Conservation (phyloP, 2,329 filamentous ascomycete species). For the Xylogone sp. region DNA sequence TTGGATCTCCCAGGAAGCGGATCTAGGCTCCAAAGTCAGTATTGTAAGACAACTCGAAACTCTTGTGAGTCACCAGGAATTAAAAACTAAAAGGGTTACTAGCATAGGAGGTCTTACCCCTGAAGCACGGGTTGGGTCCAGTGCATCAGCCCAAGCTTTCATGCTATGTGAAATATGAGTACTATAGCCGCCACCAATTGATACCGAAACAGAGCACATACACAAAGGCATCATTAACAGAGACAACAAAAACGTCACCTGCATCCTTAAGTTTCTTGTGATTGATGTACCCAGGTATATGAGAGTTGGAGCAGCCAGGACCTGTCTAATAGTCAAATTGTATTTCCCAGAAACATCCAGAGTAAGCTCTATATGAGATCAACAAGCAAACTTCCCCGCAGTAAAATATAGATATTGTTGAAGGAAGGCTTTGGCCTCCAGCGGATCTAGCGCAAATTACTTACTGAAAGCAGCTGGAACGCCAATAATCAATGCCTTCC, state of each 20-base stretch:
- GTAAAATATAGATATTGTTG: too few relatives aligned
- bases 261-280: conserved; percentile 74
- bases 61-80: too few relatives aligned
- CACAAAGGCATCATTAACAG: conserved; percentile 95
- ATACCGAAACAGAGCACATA: conserved; percentile 41
- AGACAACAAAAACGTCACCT: conserved; percentile 83
- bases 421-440: too few relatives aligned
- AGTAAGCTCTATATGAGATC: too few relatives aligned
- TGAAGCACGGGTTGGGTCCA: conserved; percentile 72
- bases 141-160: conserved; percentile 78
- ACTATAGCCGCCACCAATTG: not conserved
- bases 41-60: too few relatives aligned
- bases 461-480: conserved; percentile 74
- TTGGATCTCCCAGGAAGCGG: conserved; percentile 83
- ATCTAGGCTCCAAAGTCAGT: conserved; percentile 51
- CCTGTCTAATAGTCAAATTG: conserved; percentile 30
- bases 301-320: conserved; percentile 61
- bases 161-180: conserved; percentile 50
- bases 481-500: conserved; percentile 78
- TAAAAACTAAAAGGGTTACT: too few relatives aligned
- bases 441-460: too few relatives aligned
- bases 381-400: too few relatives aligned
- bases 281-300: conserved; percentile 84
- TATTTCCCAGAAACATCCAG: not conserved
- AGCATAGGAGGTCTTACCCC: conserved; percentile 56